Evolutionary conservation across 2,329 filamentous ascomycete genomes (phyloP).

Genomic region (Aspergillus quadrilineatus): DNA sequence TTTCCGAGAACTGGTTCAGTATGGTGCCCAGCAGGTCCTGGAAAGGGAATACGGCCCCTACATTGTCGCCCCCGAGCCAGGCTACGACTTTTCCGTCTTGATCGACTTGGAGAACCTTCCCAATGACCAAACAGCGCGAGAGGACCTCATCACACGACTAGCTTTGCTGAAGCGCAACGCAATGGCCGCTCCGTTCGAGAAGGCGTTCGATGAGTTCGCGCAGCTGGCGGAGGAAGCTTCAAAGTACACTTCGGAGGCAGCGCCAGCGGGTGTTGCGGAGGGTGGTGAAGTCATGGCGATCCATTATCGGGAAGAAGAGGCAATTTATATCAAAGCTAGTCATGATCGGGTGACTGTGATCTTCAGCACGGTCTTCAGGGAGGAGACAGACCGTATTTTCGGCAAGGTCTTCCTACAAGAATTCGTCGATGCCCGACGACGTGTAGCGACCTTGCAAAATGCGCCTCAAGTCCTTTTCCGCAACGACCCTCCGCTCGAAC

Average conservation of each 20-base stretch:
- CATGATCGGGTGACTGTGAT: conserved; percentile 98
- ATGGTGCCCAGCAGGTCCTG: conserved; percentile 88
- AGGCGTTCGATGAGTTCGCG: conserved; percentile 91
- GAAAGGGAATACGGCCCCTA: conserved; percentile 92
- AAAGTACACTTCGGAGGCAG: conserved; percentile 89
- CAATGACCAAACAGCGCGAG: conserved; percentile 76
- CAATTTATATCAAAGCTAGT: conserved; percentile 97
- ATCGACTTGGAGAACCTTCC: conserved; percentile 88
- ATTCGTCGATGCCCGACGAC: conserved; percentile 91
- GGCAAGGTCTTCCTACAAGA: conserved; percentile 98
- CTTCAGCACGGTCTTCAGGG: conserved; percentile 96
- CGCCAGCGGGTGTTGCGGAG: conserved; percentile 84
- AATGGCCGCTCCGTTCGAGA: conserved; percentile 98
- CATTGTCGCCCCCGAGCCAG: conserved; percentile 80
- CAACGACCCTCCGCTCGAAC: conserved; percentile 88
- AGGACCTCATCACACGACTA: conserved; percentile 82
- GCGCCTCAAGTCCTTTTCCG: conserved; percentile 96
- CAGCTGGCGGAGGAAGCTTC: conserved; percentile 82
- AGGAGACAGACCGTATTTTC: conserved; percentile 96
- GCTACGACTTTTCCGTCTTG: conserved; percentile 93
- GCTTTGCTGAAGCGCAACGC: conserved; percentile 94
- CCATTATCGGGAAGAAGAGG: conserved; percentile 97
- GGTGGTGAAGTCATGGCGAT: conserved; percentile 93
- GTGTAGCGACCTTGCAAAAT: conserved; percentile 82
- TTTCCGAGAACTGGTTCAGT: conserved; percentile 85